phyloP scores from a whole-genome alignment of 139 green algal genomes.

The Coelastrella sp. region DNA sequence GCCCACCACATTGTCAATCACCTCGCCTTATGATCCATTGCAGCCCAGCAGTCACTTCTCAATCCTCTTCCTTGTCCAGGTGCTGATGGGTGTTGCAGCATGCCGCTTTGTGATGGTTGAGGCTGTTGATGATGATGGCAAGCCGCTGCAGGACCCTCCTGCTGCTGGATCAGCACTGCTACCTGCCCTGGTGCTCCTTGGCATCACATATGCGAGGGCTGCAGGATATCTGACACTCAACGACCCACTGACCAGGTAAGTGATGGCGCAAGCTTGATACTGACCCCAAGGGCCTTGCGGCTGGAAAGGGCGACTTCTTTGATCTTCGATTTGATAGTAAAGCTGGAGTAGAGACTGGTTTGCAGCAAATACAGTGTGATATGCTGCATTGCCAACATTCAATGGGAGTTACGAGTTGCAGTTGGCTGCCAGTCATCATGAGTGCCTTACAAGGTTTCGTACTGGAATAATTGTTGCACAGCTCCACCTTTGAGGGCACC shows the following conservation, averaged over 20 bases:
- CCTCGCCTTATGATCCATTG: not conserved
- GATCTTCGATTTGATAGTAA: too few relatives aligned
- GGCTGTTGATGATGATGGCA: conserved; percentile 30
- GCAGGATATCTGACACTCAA: conserved; percentile 40
- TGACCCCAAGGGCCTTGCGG: not conserved
- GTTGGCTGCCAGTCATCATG: too few relatives aligned
- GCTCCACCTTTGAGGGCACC: too few relatives aligned
- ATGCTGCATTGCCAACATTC: too few relatives aligned
- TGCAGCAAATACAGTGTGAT: too few relatives aligned
- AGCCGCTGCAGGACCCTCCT: not conserved
- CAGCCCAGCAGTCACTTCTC: not conserved
- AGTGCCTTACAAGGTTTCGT: too few relatives aligned
- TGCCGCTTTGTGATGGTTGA: conserved; percentile 46
- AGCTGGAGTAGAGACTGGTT: too few relatives aligned
- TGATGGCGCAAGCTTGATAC: not conserved
- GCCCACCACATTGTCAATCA: not conserved
- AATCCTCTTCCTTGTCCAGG: not conserved
- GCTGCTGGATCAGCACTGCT: conserved; percentile 31
- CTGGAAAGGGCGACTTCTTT: too few relatives aligned
- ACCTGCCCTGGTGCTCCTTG: conserved; percentile 20
- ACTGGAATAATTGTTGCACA: too few relatives aligned
- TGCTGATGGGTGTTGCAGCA: conserved; percentile 46
- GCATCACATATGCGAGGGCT: conserved; percentile 36
- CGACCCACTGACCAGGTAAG: conserved; percentile 31
- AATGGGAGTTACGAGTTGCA: too few relatives aligned